Conservation (phyloP, 2,329 filamentous ascomycete species). For the Diaporthe helianthi region DNA sequence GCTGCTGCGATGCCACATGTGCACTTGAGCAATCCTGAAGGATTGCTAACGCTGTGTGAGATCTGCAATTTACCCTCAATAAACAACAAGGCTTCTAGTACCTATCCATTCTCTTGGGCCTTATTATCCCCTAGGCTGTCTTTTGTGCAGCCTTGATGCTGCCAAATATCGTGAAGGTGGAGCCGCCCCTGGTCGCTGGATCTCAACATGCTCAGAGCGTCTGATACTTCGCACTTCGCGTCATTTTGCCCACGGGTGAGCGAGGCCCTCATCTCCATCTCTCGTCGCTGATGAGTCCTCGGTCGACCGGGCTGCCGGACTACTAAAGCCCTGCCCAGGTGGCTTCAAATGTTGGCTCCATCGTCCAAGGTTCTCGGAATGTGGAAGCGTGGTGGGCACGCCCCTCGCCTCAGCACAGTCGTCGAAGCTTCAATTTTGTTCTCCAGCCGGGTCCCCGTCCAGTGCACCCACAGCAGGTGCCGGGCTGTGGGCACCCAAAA, state of each 20-base stretch:
- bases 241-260: slow-evolving; percentile 12
- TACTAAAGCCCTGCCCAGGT: slow-evolving; percentile 22
- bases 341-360: slow-evolving; percentile 28
- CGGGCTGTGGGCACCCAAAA: slow-evolving; percentile 25
- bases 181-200: slow-evolving; percentile 29
- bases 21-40: too few species aligned
- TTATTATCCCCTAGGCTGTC: neutral
- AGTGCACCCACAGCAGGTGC: too few species aligned
- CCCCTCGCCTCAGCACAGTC: slow-evolving; percentile 2
- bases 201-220: slow-evolving; percentile 29
- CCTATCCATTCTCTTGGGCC: slow-evolving; percentile 2
- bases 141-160: slow-evolving; percentile 19
- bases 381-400: slow-evolving; percentile 12
- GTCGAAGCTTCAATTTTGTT: slow-evolving; percentile 18
- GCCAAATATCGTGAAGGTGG: slow-evolving; percentile 30
- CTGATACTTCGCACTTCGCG: neutral
- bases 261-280: neutral
- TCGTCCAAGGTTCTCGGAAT: slow-evolving; percentile 8
- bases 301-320: neutral
- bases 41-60: slow-evolving; percentile 11
- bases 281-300: slow-evolving; percentile 18
- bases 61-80: slow-evolving; percentile 8
- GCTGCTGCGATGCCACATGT: slow-evolving; percentile 4
- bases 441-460: slow-evolving; percentile 16
- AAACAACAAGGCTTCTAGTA: neutral